Base-by-base conservation (phyloP, 768 basidiomycete species). In the Sarcomyxa edulis region DNA sequence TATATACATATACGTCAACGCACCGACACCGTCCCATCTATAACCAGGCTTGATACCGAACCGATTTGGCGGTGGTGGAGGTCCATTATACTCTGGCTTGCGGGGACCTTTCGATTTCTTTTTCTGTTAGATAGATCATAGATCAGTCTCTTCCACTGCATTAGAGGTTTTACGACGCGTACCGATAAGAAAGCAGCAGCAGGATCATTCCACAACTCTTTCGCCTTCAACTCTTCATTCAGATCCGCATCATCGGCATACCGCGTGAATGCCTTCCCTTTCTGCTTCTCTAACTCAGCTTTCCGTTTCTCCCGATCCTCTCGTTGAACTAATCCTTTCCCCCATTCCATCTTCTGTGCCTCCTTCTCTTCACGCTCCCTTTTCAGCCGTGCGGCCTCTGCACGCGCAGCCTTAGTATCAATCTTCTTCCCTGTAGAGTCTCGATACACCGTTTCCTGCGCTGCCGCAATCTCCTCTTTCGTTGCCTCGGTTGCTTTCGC, bases 1-100 rank as follows among this genome's bases (percentile, higher is more conserved):
- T 14, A 31, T 23, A 24, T 7, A 15, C 11, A 50, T 16, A 32
- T 37, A 35, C 23, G 12, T 16, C 20, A 38, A 68, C 74, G 47
- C 45, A 91, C 94, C 94, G 46, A 98, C 96, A 20, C 96, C 96
- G 57, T 99, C 96, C 96, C 96, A 99, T 54, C 95, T 72, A 58
- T 93, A 91, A 1, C 96, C 96, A 18, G 96, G 96, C 47, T 76
- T 84, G 46, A 99, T 97, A 16, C 85, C 84, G 58, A 95, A 98
- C 6, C 96, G 81, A 64, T 99, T 98, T 6, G 95, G 94, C 10
- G 92, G 84, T 1, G 90, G 89, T 0, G 84, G 76, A 1, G 94
- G 90, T 9, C 94, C 93, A 12, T 61, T 68, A 58, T 97, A 97
- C 56, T 84, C 81, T 7, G 95, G 96, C 61, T 71, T 80, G 37